Conservation (phyloP, 1,139 yeast genomes). For the Starmera stellimalicola region DNA sequence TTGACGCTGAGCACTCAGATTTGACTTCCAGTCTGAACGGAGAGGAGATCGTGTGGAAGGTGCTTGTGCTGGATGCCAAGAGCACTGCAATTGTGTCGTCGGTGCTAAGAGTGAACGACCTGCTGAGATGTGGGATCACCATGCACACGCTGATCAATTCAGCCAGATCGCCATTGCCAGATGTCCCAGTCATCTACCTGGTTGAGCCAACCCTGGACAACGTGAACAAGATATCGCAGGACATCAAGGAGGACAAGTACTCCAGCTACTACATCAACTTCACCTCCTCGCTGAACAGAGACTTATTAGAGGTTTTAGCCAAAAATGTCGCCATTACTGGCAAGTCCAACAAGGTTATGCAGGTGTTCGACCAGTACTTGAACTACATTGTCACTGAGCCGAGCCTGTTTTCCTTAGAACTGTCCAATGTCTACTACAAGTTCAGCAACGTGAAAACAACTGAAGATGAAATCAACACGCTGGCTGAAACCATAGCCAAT, state of each 20-base stretch:
- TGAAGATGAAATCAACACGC: constrained; percentile 62
- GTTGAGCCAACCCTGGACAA: constrained; percentile 81
- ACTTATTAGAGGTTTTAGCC: constrained; percentile 81
- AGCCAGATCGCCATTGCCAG: constrained; percentile 72
- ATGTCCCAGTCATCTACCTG: constrained; percentile 90
- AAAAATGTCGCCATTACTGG: constrained; percentile 67
- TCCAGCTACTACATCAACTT: constrained; percentile 78
- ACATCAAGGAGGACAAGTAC: constrained; percentile 64
- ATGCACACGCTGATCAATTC: constrained; percentile 69
- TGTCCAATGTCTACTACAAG: constrained; percentile 52
- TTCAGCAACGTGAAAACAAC: constrained; percentile 63
- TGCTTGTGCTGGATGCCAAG: constrained; percentile 70
- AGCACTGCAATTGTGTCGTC: constrained; percentile 85
- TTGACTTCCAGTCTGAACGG: constrained; percentile 40
- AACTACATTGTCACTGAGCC: constrained; percentile 92
- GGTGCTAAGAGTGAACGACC: constrained; percentile 81
- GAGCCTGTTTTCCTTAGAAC: constrained; percentile 72
- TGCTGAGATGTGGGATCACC: constrained; percentile 82
- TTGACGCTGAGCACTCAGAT: constrained; percentile 41
- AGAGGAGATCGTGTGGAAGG: constrained; percentile 83
- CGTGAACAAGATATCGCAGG: constrained; percentile 57
- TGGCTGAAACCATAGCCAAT: constrained; percentile 63
- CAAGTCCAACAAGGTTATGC: constrained; percentile 61
- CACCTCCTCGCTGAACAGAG: constrained; percentile 69
- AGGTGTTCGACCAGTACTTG: constrained; percentile 87